Base-by-base conservation (phyloP, 2,329 filamentous ascomycete species). In the Clonostachys byssicola region DNA sequence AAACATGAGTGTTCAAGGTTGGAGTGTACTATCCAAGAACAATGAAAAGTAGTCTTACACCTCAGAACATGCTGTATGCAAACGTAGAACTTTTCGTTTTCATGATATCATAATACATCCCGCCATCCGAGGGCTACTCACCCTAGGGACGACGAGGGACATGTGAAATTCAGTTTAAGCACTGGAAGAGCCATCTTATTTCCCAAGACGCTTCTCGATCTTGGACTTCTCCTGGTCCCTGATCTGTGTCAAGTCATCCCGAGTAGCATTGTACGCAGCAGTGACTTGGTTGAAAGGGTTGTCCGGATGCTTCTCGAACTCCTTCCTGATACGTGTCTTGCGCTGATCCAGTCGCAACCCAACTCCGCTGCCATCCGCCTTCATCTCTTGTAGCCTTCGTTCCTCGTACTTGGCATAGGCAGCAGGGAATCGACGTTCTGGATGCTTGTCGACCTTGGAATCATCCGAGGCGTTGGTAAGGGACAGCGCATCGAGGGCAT, bases 221-320 rank as follows among this genome's bases (percentile, higher is more conserved):
- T 87, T 91, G 55, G 67, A 62, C 70, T 77, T 85, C 72, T 95
- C 89, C 47, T 76, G 66, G 40, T 82, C 72, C 61, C 74, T 80
- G 49, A 92, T 70, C 43, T 80, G 75, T 43, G 75, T 75, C 41
- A 96, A 59, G 59, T 99, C 92, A 5, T 90, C 89, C 67, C 81
- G 86, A 18, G 78, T 80, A 46, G 89, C 81, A 67, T 99, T 89
- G 69, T 90, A 95, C 4, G 75, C 67, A 3, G 83, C 88, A 45
- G 74, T 81, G 14, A 86, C 84, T 71, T 95, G 89, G 71, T 96
- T 96, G 72, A 95, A 94, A 13, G 94, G 94, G 66, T 99, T 99
- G 58, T 97, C 92, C 2, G 89, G 86, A 60, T 88, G 88, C 75
- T 90, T 95, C 68, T 95, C 88, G 66, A 97, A 99, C 72, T 97